Evolutionary conservation across 1,139 yeast genomes (phyloP), one percentile per base, ranked within the genome.

Genomic region (Blastobotrys buckinghamii): DNA sequence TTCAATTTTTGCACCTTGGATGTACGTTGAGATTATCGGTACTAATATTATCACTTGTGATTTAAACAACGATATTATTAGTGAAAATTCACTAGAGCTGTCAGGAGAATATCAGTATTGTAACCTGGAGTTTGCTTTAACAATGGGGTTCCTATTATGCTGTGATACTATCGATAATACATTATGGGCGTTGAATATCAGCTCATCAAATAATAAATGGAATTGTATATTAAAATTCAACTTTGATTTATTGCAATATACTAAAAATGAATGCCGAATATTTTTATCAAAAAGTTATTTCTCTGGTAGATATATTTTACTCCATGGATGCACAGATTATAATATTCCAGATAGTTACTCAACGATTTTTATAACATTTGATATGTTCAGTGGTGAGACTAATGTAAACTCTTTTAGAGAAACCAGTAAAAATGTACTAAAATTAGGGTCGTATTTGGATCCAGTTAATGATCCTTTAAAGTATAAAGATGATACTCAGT

Each of bases 21-120:
- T 29, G 29, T 38, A 38, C 20, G 41, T 38, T 26, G 41, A 38
- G 29, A 38, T 38, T 7, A 10, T 15, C 13, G 41, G 41, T 6
- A 16, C 20, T 10, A 6, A 10, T 7, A 19, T 38, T 5, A 38
- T 30, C 29, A 12, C 41, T 13, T 38, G 30, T 12, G 27, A 15
- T n/a, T 19, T 38, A 12, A 26, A 35, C 10, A 35, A 35, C 39
- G 6, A 6, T 19, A 22, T 17, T 17, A 13, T 16, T 12, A 15
- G 39, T 22, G 39, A 35, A 26, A 12, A 10, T 12, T 17, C 24
- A 19, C 19, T 35, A 12, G 39, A 22, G 5, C 10, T 15, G 15
- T 5, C 8, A 26, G 41, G 41, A 12, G 5, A 15, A 20, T 38
- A 38, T 20, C 30, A n/a, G n/a, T n/a, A n/a, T n/a, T n/a, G n/a